phyloP scores from a whole-genome alignment of 768 basidiomycete species.

The Hericium rajendrae region DNA sequence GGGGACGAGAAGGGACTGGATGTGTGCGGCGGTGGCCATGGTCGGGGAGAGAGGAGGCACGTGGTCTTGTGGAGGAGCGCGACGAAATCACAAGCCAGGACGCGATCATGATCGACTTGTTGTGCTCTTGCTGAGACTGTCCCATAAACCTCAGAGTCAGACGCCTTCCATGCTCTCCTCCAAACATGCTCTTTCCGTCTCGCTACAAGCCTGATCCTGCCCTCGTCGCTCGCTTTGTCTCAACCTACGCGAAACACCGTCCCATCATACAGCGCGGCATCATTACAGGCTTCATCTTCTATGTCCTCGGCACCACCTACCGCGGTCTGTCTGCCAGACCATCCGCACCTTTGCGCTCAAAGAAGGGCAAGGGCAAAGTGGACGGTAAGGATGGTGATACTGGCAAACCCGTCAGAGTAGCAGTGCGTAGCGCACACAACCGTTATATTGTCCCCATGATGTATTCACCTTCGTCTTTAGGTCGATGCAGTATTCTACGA shows the following conservation, averaged over 20 bases:
- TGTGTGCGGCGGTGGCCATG: slow-evolving; percentile 22
- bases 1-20: slow-evolving; percentile 40
- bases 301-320: slow-evolving; percentile 60
- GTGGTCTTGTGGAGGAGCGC: background rate
- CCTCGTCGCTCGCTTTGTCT: slow-evolving; percentile 33
- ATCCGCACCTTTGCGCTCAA: slow-evolving; percentile 14
- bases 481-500: slow-evolving; percentile 90
- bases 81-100: background rate
- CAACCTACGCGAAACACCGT: slow-evolving; percentile 52
- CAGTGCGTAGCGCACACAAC: slow-evolving; percentile 36
- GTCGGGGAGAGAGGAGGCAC: background rate
- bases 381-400: slow-evolving; percentile 23
- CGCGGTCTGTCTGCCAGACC: slow-evolving; percentile 42
- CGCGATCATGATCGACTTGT: background rate
- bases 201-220: slow-evolving; percentile 24
- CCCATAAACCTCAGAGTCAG: background rate
- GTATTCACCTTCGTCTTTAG: slow-evolving; percentile 25
- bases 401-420: slow-evolving; percentile 50
- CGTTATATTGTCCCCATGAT: background rate
- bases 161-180: background rate
- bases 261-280: slow-evolving; percentile 65
- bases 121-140: background rate
- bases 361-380: slow-evolving; percentile 27
- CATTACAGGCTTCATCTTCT: slow-evolving; percentile 59
- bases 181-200: slow-evolving; percentile 22